Base-by-base conservation (phyloP, 2,329 filamentous ascomycete species). In the Cercospora citrullina region DNA sequence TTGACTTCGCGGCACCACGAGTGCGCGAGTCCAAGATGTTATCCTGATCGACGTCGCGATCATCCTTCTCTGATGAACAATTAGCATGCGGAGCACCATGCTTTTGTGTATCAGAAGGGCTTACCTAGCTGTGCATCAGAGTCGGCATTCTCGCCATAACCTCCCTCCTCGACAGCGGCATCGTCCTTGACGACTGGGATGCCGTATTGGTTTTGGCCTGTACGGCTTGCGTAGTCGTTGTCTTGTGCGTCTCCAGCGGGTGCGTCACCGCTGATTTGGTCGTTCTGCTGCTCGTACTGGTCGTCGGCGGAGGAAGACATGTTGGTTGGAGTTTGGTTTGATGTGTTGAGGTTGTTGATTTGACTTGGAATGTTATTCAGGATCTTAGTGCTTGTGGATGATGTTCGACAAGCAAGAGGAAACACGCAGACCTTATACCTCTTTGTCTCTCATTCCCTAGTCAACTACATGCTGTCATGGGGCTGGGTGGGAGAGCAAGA, bases 11-110 rank as follows among this genome's bases (percentile, higher is more conserved):
- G 0, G 82, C 83, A 65, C 83, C 83, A 18, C 84, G 79, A 7
- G 84, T 85, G 31, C 83, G 81, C 28, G 75, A 77, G 3, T 81
- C 77, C 5, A 86, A 72, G 45, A 86, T 84, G 69, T 85, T 85
- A 64, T 68, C 73, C 69, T 79, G 65, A 63, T 86, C 80, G 53
- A 86, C 85, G 2, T 84, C 82, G 2, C 75, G 75, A 23, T 86
- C 84, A 63, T 86, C 84, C 7, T 76, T 77, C 45, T 77, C 83
- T 84, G 64, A 36, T 18, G 10, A 3, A 59, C 1, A 12, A 28
- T 57, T n/a, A 31, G 45, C 7, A 28, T 31, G 2, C 16, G 6
- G 30, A 18, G 14, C 2, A 9, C n/a, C n/a, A n/a, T 14, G 16
- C 16, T 2, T 28, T 10, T 9, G 16, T 12, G 7, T 7, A 3